Conservation (phyloP, 768 basidiomycete genomes). For the Chlorophyllum brunneum region DNA sequence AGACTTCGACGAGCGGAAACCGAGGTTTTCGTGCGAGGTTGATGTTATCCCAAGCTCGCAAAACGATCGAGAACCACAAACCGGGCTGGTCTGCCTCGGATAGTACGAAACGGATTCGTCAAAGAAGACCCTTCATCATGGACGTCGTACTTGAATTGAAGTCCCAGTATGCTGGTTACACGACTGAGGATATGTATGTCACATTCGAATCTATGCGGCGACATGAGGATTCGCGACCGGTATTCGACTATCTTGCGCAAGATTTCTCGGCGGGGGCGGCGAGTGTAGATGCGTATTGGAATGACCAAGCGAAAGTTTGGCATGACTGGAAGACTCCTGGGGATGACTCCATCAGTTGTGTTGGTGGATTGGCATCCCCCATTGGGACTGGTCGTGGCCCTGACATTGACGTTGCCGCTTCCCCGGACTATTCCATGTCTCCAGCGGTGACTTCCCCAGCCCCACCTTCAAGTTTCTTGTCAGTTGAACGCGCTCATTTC, state of each 20-base stretch:
- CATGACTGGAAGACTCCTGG: slow-evolving; percentile 13
- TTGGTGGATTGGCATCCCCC: slow-evolving; percentile 1
- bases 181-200: slow-evolving; percentile 23
- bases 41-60: slow-evolving; percentile 26
- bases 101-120: slow-evolving; percentile 22
- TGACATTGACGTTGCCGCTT: neutral
- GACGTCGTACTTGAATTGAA: slow-evolving; percentile 43
- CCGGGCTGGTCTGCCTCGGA: neutral
- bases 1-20: neutral
- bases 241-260: slow-evolving; percentile 18
- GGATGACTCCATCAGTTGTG: neutral
- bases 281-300: slow-evolving; percentile 35
- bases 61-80: slow-evolving; percentile 19
- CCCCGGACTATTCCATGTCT: neutral
- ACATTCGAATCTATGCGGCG: slow-evolving; percentile 5
- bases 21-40: slow-evolving; percentile 1
- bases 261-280: slow-evolving; percentile 22
- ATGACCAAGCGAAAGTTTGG: slow-evolving; percentile 29
- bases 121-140: slow-evolving; percentile 36
- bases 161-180: slow-evolving; percentile 23
- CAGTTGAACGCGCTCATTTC: slow-evolving; percentile 18
- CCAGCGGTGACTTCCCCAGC: slow-evolving; percentile 4
- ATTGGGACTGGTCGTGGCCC: neutral
- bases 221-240: slow-evolving; percentile 14
- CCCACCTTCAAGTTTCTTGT: slow-evolving; percentile 1